A percentile compares a stretch with the other conserved stretches of the same genome.
Evolutionary conservation across 441 rosid genomes (phyloP).

Genomic region (Populus hybrid): DNA sequence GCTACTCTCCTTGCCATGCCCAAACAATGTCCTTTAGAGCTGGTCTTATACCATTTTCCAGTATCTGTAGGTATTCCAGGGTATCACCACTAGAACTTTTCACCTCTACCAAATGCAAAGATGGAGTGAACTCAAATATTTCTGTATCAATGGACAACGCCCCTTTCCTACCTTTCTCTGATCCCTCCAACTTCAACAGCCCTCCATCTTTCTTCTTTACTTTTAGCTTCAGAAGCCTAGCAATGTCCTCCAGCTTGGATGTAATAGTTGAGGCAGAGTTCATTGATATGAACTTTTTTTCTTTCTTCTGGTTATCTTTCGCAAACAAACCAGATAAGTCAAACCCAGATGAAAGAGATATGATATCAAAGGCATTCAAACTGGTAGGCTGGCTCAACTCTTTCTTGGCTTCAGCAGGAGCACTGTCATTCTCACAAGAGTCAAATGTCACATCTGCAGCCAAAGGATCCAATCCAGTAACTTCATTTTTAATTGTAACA

Average conservation of each 20-base stretch:
- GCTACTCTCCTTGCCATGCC: conserved; percentile 61
- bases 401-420: conserved; percentile 30
- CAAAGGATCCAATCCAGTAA: conserved; percentile 10
- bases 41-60: conserved; percentile 53
- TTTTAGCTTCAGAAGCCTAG: conserved; percentile 46
- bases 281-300: conserved; percentile 60
- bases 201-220: conserved; percentile 64
- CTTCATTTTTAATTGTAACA: conserved; percentile 26
- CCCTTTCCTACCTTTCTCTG: conserved; percentile 65
- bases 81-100: conserved; percentile 69
- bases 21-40: conserved; percentile 71
- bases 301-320: conserved; percentile 37
- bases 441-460: conserved; percentile 26
- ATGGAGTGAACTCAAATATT: conserved; percentile 61
- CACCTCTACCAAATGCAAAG: conserved; percentile 68
- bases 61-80: conserved; percentile 52
- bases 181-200: conserved; percentile 53
- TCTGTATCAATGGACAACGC: conserved; percentile 59
- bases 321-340: conserved; percentile 71
- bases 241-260: conserved; percentile 63
- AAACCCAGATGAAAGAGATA: conserved; percentile 64
- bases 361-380: conserved; percentile 76
- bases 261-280: conserved; percentile 65
- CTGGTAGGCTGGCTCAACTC: conserved; percentile 31
- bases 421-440: conserved; percentile 9